Percentiles rank a stretch among this genome's conserved stretches.
These are phyloP conservation scores for Tetrastigma voinierianum DNA, from an alignment of 164 flowering plant species.

Conservation along the genomic window DNA sequence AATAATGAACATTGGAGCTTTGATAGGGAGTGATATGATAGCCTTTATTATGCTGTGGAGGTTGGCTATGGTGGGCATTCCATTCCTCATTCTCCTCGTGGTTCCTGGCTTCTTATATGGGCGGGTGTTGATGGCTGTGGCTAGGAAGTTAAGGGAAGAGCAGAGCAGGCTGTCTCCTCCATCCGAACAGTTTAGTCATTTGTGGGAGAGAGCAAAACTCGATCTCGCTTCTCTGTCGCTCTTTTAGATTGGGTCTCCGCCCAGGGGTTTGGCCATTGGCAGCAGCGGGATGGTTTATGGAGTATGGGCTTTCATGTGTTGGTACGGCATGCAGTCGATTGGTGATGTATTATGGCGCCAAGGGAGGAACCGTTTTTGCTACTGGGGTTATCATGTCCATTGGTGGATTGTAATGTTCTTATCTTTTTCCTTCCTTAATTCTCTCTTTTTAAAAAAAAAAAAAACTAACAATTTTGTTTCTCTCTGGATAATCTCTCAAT, in stretches of 20 bases:
- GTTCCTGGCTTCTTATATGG: slow-evolving; percentile 11
- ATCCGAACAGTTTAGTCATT: slow-evolving; percentile 12
- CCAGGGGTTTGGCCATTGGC: slow-evolving; percentile 13
- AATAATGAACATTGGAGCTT: not conserved
- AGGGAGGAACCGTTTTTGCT: slow-evolving; percentile 78
- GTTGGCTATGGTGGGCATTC: slow-evolving; percentile 8
- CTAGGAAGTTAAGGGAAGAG: slow-evolving; percentile 8
- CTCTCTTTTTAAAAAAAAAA: not conserved
- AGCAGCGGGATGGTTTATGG: slow-evolving; percentile 3
- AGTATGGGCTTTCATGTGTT: slow-evolving; percentile 72
- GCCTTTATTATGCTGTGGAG: slow-evolving; percentile 7
- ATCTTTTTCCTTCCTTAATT: not conserved
- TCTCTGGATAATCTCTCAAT: not conserved
- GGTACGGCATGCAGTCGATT: slow-evolving; percentile 75
- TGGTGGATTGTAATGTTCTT: slow-evolving; percentile 71
- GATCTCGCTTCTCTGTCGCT: not conserved
- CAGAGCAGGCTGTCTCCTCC: not conserved
- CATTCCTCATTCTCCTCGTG: slow-evolving; percentile 4
- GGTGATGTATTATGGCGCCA: slow-evolving; percentile 69
- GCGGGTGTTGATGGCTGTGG: not conserved
- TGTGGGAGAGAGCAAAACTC: slow-evolving; percentile 6
- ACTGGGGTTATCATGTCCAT: slow-evolving; percentile 61
- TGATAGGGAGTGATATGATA: slow-evolving; percentile 5
- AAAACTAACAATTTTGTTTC: too few relatives aligned
- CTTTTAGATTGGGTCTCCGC: slow-evolving; percentile 7